Percentiles rank a stretch among this genome's conserved stretches.
Evolutionary conservation across 129 eudicot species (phyloP).

Genomic region (Lactuca sativa): DNA sequence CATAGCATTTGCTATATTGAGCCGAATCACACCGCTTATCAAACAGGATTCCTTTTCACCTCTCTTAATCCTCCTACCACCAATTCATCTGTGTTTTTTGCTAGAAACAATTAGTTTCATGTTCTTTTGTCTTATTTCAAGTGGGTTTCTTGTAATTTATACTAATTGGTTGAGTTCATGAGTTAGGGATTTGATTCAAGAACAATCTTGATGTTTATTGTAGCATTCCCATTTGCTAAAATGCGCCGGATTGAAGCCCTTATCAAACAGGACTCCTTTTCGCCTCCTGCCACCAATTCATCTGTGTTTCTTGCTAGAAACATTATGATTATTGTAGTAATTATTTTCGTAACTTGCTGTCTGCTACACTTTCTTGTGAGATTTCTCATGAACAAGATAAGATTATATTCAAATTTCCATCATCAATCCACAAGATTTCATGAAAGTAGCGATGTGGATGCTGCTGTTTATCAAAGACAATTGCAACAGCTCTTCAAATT

Average conservation of each 20-base stretch:
- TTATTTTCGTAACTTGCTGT: conserved; percentile 55
- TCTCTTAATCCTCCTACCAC: no score
- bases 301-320: conserved; percentile 18
- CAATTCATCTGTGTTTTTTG: no score
- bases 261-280: conserved; percentile 18
- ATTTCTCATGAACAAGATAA: conserved; percentile 50
- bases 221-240: conserved; percentile 13
- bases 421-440: conserved; percentile 48
- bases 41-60: no score
- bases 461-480: conserved; percentile 64
- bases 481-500: conserved; percentile 73
- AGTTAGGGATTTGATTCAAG: neutral
- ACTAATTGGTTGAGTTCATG: conserved; percentile 3
- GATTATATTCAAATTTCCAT: conserved; percentile 33
- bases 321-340: conserved; percentile 48
- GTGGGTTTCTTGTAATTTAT: conserved; percentile 16
- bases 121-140: neutral
- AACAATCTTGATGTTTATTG: conserved; percentile 23
- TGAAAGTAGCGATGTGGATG: conserved; percentile 30
- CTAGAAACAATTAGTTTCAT: neutral
- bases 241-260: conserved; percentile 24
- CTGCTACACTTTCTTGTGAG: conserved; percentile 56
- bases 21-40: no score
- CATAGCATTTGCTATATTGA: no score
- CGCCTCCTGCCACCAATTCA: conserved; percentile 26